phyloP scores from a whole-genome alignment of 768 basidiomycete genomes.

The Boletellus ananas region DNA sequence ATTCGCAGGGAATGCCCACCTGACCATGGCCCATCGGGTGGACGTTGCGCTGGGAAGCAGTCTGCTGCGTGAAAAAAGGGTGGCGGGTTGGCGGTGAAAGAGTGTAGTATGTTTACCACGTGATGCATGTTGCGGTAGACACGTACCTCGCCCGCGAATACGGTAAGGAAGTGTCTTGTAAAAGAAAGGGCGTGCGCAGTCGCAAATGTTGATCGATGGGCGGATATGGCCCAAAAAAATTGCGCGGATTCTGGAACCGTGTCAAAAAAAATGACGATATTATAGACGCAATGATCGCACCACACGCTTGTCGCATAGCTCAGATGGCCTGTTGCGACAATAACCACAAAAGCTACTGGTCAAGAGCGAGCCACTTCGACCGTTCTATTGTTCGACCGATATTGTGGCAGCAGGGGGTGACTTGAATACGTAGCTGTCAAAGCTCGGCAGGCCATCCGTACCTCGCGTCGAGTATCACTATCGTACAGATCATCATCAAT shows the following conservation, averaged over 20 bases:
- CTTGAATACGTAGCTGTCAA: conserved; percentile 10
- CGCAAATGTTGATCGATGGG: background rate
- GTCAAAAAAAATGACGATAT: conserved; percentile 14
- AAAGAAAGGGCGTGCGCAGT: background rate
- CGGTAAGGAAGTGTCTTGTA: background rate
- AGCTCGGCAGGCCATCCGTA: conserved; percentile 17
- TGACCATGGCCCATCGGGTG: background rate
- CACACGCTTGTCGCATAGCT: conserved; percentile 14
- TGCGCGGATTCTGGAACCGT: background rate
- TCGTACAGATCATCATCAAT: conserved; percentile 18
- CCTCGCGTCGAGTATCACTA: conserved; percentile 11
- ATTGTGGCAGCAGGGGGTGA: conserved; percentile 16
- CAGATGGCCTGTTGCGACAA: conserved; percentile 8
- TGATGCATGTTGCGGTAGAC: conserved; percentile 2
- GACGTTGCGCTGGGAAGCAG: background rate
- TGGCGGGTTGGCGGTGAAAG: conserved; percentile 1
- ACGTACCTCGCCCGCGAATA: conserved; percentile 1
- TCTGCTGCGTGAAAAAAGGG: conserved; percentile 4
- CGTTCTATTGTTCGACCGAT: conserved; percentile 6
- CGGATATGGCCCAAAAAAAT: conserved; percentile 1
- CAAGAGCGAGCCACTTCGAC: conserved; percentile 7
- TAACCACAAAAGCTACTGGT: conserved; percentile 2
- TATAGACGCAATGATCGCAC: conserved; percentile 13
- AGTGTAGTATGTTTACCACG: conserved; percentile 1
- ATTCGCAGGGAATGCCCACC: background rate